Evolutionary conservation across 2,329 filamentous ascomycete genomes (phyloP).

Genomic region (Botryosphaeria dothidea): DNA sequence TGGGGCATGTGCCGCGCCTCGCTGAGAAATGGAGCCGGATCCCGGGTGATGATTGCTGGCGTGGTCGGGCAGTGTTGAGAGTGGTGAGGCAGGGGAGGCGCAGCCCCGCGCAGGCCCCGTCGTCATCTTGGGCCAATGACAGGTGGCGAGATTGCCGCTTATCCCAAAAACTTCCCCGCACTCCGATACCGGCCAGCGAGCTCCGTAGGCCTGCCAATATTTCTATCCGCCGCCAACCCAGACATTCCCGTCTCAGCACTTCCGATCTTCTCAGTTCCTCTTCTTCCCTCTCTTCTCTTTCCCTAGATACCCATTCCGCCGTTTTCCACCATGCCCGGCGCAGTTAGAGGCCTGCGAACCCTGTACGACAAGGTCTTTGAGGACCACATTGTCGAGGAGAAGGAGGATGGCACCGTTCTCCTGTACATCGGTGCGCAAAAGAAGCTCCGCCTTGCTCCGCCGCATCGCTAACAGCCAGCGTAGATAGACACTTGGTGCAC

Average conservation of each 20-base stretch:
- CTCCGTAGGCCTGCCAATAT: constrained; percentile 12
- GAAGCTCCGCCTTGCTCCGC: neutral
- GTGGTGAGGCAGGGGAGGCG: neutral
- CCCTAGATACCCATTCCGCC: constrained; percentile 22
- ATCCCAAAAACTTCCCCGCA: constrained; percentile 17
- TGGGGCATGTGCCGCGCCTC: neutral
- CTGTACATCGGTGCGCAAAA: constrained; percentile 80
- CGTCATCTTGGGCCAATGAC: neutral
- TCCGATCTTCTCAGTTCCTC: neutral
- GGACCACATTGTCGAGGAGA: constrained; percentile 92
- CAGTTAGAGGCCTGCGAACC: constrained; percentile 72
- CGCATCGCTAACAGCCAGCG: constrained; percentile 28
- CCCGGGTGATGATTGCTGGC: neutral
- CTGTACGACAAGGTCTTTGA: constrained; percentile 98
- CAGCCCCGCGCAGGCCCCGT: neutral
- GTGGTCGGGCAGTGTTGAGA: neutral
- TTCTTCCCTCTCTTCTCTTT: constrained; percentile 19
- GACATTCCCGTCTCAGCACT: neutral
- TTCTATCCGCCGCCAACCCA: constrained; percentile 15
- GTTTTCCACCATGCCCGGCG: constrained; percentile 68
- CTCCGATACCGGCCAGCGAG: constrained; percentile 14
- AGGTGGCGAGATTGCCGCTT: constrained; percentile 11
- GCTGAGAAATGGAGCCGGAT: neutral
- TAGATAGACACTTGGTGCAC: constrained; percentile 93
- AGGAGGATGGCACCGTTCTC: constrained; percentile 87